These are phyloP conservation scores for Cicer yamashitae DNA, from an alignment of 306 rosid species.

Conservation along the genomic window DNA sequence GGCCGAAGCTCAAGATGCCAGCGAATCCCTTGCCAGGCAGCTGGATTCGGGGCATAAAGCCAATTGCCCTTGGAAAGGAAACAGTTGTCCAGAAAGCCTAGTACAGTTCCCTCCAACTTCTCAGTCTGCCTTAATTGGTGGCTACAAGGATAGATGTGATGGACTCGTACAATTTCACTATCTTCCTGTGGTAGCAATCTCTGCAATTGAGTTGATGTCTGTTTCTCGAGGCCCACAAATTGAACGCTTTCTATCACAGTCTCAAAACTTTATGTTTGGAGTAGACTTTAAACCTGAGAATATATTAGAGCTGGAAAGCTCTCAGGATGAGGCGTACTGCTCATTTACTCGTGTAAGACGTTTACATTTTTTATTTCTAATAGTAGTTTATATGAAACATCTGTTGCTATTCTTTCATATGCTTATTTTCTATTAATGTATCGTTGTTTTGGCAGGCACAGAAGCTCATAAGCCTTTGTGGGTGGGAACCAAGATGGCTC, in stretches of 20 bases:
- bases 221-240: constrained; percentile 74
- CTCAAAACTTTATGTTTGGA: constrained; percentile 61
- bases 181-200: constrained; percentile 79
- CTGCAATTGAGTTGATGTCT: constrained; percentile 84
- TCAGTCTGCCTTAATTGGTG: constrained; percentile 89
- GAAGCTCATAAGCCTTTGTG: constrained; percentile 95
- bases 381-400: constrained; percentile 9
- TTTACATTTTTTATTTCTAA: constrained; percentile 27
- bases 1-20: constrained; percentile 75
- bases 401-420: constrained; percentile 34
- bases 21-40: constrained; percentile 80
- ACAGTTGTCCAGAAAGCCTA: constrained; percentile 95
- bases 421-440: constrained; percentile 44
- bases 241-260: constrained; percentile 75
- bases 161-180: constrained; percentile 85
- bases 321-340: constrained; percentile 75
- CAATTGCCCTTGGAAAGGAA: constrained; percentile 94
- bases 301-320: constrained; percentile 71
- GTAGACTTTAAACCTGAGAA: constrained; percentile 67
- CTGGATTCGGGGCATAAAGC: constrained; percentile 85
- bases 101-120: constrained; percentile 98
- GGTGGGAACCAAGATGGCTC: constrained; percentile 99
- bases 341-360: constrained; percentile 77
- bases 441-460: constrained; percentile 75
- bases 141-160: constrained; percentile 97